phyloP scores from a whole-genome alignment of 192 early-diverging fungal species.

The Coemansia sp. region DNA sequence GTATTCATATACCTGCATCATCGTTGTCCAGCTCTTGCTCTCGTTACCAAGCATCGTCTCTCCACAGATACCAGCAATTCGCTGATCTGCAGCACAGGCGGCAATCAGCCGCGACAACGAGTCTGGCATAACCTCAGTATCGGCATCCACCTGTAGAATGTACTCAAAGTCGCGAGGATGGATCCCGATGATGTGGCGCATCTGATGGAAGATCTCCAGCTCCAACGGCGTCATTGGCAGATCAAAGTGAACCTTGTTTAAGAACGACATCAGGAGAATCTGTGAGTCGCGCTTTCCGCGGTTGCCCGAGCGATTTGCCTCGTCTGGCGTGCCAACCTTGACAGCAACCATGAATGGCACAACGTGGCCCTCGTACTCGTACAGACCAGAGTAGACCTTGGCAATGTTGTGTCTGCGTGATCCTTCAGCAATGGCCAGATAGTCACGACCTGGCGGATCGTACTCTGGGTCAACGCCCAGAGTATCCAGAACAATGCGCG shows the following conservation, averaged over 20 bases:
- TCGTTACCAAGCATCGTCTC: conserved; percentile 96
- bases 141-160: conserved; percentile 97
- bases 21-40: conserved; percentile 92
- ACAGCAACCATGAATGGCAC: conserved; percentile 95
- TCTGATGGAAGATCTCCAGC: conserved; percentile 97
- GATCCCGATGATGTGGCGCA: conserved; percentile 98
- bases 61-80: conserved; percentile 94
- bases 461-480: conserved; percentile 80
- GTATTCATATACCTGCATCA: conserved; percentile 99
- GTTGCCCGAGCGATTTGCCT: conserved; percentile 87
- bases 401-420: conserved; percentile 86
- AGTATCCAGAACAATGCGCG: conserved; percentile 85
- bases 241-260: conserved; percentile 95
- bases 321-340: conserved; percentile 84
- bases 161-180: conserved; percentile 98
- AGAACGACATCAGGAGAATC: conserved; percentile 95
- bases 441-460: conserved; percentile 74
- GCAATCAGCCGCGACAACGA: conserved; percentile 95
- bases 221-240: conserved; percentile 91
- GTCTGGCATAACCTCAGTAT: conserved; percentile 91
- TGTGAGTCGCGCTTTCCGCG: conserved; percentile 99
- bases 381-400: conserved; percentile 96
- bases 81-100: conserved; percentile 85
- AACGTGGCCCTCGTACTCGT: conserved; percentile 82
- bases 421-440: conserved; percentile 87